A percentile compares a stretch with the other conserved stretches of the same genome.
Conservation (phyloP, 495 filamentous ascomycete genomes). For the Talaromyces proteolyticus region DNA sequence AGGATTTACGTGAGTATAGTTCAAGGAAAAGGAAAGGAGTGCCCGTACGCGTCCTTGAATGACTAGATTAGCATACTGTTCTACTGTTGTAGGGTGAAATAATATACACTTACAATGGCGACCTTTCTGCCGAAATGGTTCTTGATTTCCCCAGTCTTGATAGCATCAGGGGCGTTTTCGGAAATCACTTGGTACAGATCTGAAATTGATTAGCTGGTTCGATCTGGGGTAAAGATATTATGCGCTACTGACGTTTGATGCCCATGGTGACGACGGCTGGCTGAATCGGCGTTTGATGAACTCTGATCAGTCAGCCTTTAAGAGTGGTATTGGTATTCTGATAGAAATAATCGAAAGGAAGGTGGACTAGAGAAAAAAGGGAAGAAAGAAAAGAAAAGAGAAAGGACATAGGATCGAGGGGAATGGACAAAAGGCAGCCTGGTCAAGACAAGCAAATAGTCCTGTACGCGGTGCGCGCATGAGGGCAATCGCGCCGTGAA, state of each 20-base stretch:
- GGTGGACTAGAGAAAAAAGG: background rate
- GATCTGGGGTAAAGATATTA: background rate
- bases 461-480: constrained; percentile 19
- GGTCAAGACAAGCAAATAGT: constrained; percentile 7
- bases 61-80: background rate
- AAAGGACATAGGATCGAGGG: too few species aligned
- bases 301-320: too few species aligned
- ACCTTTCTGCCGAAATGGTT: constrained; percentile 97
- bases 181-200: constrained; percentile 81
- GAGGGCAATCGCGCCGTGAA: constrained; percentile 18
- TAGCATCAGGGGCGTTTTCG: constrained; percentile 87
- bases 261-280: constrained; percentile 56
- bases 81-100: background rate
- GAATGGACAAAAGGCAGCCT: too few species aligned
- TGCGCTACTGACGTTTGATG: constrained; percentile 63
- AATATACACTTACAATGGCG: constrained; percentile 67
- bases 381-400: too few species aligned
- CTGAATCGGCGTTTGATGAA: background rate
- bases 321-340: too few species aligned
- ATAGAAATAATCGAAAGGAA: background rate
- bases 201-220: constrained; percentile 20
- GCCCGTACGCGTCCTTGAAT: constrained; percentile 3
- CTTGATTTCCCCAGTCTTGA: constrained; percentile 96
- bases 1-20: constrained; percentile 2
- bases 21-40: background rate